Evolutionary conservation across 345 rosid genomes (phyloP).

Genomic region (Salix viminalis): DNA sequence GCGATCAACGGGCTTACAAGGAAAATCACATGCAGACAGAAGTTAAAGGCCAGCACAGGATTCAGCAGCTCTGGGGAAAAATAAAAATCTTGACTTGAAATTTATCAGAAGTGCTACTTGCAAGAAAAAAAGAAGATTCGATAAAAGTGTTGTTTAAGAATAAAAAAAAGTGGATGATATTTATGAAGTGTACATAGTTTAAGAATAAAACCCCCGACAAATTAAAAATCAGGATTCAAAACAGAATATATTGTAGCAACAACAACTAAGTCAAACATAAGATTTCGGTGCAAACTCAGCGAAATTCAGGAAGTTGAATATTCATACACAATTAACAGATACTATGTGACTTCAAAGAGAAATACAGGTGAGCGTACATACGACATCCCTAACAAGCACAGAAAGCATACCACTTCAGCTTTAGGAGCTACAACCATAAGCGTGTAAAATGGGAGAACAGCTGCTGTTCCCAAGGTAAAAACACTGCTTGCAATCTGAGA

Average conservation of each 20-base stretch:
- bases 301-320: background rate
- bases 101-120: background rate
- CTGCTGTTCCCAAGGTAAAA: constrained; percentile 70
- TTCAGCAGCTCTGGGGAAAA: background rate
- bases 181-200: background rate
- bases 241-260: background rate
- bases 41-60: background rate
- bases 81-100: background rate
- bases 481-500: constrained; percentile 63
- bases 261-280: no score
- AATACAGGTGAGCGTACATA: background rate
- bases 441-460: constrained; percentile 87
- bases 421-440: constrained; percentile 92
- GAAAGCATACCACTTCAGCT: constrained; percentile 56
- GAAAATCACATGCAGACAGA: background rate
- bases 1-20: background rate
- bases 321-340: background rate
- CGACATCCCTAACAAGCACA: background rate
- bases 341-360: background rate
- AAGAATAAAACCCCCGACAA: background rate
- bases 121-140: background rate
- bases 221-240: background rate
- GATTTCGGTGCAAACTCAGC: background rate
- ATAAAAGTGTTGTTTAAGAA: background rate
- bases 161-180: background rate